These are phyloP conservation scores for Debaryomyces udenii DNA, from an alignment of 1,139 yeast genomes.

Conservation along the genomic window DNA sequence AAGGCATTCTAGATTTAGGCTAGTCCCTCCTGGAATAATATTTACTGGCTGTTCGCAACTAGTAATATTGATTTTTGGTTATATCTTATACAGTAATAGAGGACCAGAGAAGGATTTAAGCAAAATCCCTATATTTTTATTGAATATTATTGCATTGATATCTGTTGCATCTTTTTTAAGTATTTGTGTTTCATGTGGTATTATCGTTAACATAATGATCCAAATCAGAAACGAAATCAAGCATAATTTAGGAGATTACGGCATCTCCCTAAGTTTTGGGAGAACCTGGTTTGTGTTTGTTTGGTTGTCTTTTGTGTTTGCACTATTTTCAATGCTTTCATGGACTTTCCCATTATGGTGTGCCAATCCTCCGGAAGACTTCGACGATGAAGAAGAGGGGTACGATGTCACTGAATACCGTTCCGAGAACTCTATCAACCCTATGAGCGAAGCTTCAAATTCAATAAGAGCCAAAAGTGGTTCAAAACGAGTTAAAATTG, in stretches of 20 bases:
- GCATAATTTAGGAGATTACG: constrained; percentile 44
- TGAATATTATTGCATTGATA: constrained; percentile 35
- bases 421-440: constrained; percentile 4
- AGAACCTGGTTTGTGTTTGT: constrained; percentile 42
- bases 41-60: constrained; percentile 29
- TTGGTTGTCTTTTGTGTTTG: constrained; percentile 36
- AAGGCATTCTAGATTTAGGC: constrained; percentile 22
- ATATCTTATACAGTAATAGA: constrained; percentile 39
- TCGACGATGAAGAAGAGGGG: constrained; percentile 25
- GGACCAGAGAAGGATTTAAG: constrained; percentile 33
- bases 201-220: constrained; percentile 29
- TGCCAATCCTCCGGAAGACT: constrained; percentile 38
- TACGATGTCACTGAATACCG: constrained; percentile 9
- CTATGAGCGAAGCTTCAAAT: not conserved
- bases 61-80: constrained; percentile 30
- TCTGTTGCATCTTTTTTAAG: constrained; percentile 38
- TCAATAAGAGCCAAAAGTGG: not conserved
- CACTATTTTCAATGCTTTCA: constrained; percentile 30
- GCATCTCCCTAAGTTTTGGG: constrained; percentile 47
- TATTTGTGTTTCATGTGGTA: constrained; percentile 29
- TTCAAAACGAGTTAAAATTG: not conserved
- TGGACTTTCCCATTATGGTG: constrained; percentile 51
- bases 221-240: constrained; percentile 31
- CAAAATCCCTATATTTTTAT: constrained; percentile 28
- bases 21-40: constrained; percentile 30